A percentile compares a stretch with the other conserved stretches of the same genome.
phyloP scores from a whole-genome alignment of 2,329 filamentous ascomycete genomes.

The Bipolaris zeicola region DNA sequence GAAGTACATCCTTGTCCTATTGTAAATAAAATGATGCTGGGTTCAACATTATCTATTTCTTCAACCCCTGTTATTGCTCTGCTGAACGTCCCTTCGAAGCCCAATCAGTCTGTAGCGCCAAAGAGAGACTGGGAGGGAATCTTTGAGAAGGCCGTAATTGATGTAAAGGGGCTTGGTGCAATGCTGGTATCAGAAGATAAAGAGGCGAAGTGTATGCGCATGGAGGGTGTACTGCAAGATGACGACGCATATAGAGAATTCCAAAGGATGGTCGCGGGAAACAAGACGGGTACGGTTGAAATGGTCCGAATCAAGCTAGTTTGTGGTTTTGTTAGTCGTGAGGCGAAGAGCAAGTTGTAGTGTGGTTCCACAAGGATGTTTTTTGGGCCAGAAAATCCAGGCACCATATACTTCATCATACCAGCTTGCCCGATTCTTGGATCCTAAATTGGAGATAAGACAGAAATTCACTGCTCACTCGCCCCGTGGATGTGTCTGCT shows the following conservation, averaged over 20 bases:
- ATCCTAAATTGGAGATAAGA: neutral
- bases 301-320: constrained; percentile 22
- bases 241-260: constrained; percentile 16
- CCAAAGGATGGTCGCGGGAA: constrained; percentile 12
- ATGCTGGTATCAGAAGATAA: constrained; percentile 20
- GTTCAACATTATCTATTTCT: neutral
- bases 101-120: constrained; percentile 5
- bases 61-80: constrained; percentile 24
- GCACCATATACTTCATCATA: neutral
- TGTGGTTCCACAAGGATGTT: too few relatives aligned
- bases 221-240: constrained; percentile 12
- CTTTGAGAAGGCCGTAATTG: constrained; percentile 9
- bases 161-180: constrained; percentile 11
- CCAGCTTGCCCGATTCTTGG: neutral
- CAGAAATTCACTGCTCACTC: neutral
- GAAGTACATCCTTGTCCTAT: constrained; percentile 27
- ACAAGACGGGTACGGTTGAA: constrained; percentile 8
- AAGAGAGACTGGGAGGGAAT: constrained; percentile 10
- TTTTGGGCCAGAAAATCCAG: neutral
- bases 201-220: constrained; percentile 17
- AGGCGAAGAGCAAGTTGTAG: constrained; percentile 19
- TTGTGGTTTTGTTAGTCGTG: constrained; percentile 26
- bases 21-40: constrained; percentile 6
- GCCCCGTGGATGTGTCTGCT: neutral
- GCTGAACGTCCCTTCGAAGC: constrained; percentile 17